phyloP scores from a whole-genome alignment of 306 rosid species.

The Vigna reflexopilosa region DNA sequence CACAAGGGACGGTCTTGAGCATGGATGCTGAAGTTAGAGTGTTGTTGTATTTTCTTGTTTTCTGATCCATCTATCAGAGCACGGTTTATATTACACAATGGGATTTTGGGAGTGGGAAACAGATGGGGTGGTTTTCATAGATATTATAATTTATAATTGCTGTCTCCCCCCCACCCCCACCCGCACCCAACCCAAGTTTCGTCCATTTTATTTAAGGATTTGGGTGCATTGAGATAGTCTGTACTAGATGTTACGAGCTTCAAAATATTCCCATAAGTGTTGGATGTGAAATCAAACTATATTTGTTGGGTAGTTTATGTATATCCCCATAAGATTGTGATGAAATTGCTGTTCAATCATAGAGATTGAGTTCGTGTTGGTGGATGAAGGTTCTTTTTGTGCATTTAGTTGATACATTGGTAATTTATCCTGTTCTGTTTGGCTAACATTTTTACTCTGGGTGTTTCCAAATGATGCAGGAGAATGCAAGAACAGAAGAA shows the following conservation, averaged over 20 bases:
- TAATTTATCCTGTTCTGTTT: constrained; percentile 19
- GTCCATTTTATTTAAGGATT: not conserved
- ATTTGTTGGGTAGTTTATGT: constrained; percentile 5
- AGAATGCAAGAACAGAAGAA: constrained; percentile 71
- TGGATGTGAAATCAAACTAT: constrained; percentile 9
- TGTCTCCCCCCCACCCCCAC: too few relatives aligned
- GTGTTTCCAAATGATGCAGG: constrained; percentile 58
- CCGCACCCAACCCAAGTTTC: not conserved
- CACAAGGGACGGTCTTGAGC: not conserved
- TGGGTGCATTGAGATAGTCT: not conserved
- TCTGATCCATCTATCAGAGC: not conserved
- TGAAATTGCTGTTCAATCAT: constrained; percentile 2
- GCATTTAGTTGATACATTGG: constrained; percentile 6
- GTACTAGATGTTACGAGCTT: constrained; percentile 17
- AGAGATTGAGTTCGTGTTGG: constrained; percentile 11
- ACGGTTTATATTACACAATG: not conserved
- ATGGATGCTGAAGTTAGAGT: not conserved
- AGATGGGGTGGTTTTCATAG: not conserved
- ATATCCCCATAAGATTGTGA: not conserved
- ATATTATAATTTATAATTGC: not conserved
- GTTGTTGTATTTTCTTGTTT: not conserved
- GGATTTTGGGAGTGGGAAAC: constrained; percentile 3
- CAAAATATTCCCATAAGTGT: not conserved
- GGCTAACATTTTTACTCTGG: not conserved
- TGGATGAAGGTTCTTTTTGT: constrained; percentile 15